phyloP scores from a whole-genome alignment of 192 early-diverging fungal species.

The Coemansia asiatica region DNA sequence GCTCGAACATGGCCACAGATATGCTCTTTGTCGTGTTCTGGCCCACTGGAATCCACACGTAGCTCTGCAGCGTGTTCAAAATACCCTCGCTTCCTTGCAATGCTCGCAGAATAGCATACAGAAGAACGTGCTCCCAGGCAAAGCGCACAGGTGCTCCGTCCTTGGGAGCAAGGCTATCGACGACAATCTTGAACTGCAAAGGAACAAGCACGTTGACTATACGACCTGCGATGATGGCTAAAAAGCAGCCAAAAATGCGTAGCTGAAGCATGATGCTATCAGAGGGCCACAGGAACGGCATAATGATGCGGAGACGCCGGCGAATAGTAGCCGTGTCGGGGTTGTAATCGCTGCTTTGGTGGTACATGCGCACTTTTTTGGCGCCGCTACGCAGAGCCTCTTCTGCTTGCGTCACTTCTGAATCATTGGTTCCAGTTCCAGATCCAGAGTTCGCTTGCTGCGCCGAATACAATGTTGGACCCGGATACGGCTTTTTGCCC shows the following conservation, averaged over 20 bases:
- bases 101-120: conserved; percentile 42
- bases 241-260: conserved; percentile 67
- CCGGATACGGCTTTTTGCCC: not conserved
- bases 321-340: conserved; percentile 49
- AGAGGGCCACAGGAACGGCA: conserved; percentile 85
- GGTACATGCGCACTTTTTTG: conserved; percentile 53
- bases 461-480: not conserved
- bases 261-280: conserved; percentile 62
- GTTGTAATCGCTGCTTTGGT: conserved; percentile 51
- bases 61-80: conserved; percentile 77
- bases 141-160: conserved; percentile 45
- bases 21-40: conserved; percentile 91
- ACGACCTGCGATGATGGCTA: conserved; percentile 63
- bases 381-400: conserved; percentile 50
- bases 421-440: not conserved
- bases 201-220: conserved; percentile 85
- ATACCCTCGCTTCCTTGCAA: conserved; percentile 66
- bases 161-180: conserved; percentile 64
- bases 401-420: conserved; percentile 11
- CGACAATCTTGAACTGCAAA: conserved; percentile 77
- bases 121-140: conserved; percentile 47
- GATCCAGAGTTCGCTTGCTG: not conserved
- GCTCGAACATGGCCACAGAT: conserved; percentile 87
- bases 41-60: conserved; percentile 90
- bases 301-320: conserved; percentile 61